Conservation (phyloP, 1,284 basidiomycete genomes). For the Heterobasidion irregulare region DNA sequence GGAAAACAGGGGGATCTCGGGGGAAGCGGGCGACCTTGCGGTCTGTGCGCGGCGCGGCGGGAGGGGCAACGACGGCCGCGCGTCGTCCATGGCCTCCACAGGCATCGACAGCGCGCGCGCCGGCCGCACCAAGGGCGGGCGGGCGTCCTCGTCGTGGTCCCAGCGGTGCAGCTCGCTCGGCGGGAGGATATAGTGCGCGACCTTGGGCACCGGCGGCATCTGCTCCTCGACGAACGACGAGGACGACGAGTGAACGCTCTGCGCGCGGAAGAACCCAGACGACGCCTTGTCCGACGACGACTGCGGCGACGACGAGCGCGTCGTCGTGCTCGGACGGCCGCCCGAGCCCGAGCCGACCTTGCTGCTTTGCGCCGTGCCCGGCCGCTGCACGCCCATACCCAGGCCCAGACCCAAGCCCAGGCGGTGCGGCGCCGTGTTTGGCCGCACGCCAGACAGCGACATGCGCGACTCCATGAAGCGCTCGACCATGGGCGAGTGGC, state of each 20-base stretch:
- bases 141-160: slow-evolving; percentile 5
- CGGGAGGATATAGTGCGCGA: slow-evolving; percentile 39
- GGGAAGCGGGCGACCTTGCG: slow-evolving; percentile 3
- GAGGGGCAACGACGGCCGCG: background rate
- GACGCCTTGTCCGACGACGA: slow-evolving; percentile 49
- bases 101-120: background rate
- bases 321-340: slow-evolving; percentile 29
- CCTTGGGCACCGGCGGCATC: slow-evolving; percentile 27
- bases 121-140: background rate
- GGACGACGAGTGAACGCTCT: slow-evolving; percentile 41
- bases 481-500: slow-evolving; percentile 9
- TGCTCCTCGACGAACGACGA: slow-evolving; percentile 44
- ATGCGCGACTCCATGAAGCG: slow-evolving; percentile 23
- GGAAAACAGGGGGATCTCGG: slow-evolving; percentile 23
- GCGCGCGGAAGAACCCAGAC: slow-evolving; percentile 39
- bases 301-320: slow-evolving; percentile 42
- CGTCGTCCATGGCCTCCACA: background rate
- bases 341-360: background rate
- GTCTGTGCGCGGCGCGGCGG: background rate
- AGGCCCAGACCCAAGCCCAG: background rate
- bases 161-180: slow-evolving; percentile 36
- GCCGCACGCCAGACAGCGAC: slow-evolving; percentile 21
- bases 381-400: background rate
- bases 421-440: slow-evolving; percentile 9
- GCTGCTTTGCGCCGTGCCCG: slow-evolving; percentile 1